Conservation (phyloP, 495 filamentous ascomycete genomes). For the Hypoxylon lienhwacheense region DNA sequence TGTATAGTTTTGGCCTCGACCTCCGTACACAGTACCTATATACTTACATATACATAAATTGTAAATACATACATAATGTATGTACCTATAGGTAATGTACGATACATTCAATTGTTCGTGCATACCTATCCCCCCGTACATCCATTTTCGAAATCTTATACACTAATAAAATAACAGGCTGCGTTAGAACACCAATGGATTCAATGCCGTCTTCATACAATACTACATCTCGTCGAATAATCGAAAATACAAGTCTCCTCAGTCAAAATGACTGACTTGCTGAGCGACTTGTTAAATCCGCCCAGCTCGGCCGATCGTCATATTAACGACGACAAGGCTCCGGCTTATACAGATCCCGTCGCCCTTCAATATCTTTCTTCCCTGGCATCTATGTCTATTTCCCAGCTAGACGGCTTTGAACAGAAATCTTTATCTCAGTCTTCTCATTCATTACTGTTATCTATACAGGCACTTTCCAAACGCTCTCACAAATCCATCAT, state of each 20-base stretch:
- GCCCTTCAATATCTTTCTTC: conserved; percentile 79
- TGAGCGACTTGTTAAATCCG: conserved; percentile 67
- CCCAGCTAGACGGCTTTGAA: conserved; percentile 71
- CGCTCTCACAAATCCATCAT: conserved; percentile 90
- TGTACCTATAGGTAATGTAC: too few species aligned
- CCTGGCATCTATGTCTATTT: conserved; percentile 76
- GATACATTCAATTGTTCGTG: too few species aligned
- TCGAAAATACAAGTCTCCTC: not conserved
- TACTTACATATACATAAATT: too few species aligned
- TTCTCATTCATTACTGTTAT: conserved; percentile 79
- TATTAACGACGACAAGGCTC: conserved; percentile 59
- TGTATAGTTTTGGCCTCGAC: too few species aligned
- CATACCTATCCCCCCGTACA: too few species aligned
- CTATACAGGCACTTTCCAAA: conserved; percentile 84
- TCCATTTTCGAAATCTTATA: too few species aligned
- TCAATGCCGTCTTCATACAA: too few species aligned
- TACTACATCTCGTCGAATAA: too few species aligned
- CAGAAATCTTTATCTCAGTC: conserved; percentile 77
- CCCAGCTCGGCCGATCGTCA: conserved; percentile 15
- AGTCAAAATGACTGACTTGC: conserved; percentile 64
- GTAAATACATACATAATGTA: too few species aligned
- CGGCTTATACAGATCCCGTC: conserved; percentile 64
- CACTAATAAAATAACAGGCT: too few species aligned
- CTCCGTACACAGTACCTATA: too few species aligned
- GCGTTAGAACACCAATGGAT: too few species aligned